Evolutionary conservation across 2,329 filamentous ascomycete genomes (phyloP).

Genomic region (Talaromyces atroroseus): DNA sequence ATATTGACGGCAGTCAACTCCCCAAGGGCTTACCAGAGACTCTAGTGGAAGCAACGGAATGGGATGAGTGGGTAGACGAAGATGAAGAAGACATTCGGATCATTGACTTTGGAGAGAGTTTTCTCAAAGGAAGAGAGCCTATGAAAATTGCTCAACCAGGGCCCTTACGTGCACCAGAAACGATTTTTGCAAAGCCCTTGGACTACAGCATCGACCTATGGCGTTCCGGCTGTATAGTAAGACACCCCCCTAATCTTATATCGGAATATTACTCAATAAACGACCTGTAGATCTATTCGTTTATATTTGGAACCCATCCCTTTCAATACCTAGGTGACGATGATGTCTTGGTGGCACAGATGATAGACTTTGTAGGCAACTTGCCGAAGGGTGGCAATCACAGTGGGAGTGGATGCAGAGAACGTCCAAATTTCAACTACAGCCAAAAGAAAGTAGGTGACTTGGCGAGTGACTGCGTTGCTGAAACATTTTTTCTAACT

Average conservation of each 20-base stretch:
- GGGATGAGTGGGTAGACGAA: conserved; percentile 22
- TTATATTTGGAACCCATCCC: conserved; percentile 17
- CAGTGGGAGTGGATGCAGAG: conserved; percentile 16
- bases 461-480: too few species aligned
- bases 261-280: background rate
- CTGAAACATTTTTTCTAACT: too few species aligned
- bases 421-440: background rate
- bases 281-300: conserved; percentile 18
- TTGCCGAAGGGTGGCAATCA: conserved; percentile 19
- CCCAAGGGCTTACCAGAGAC: conserved; percentile 19
- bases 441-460: background rate
- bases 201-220: conserved; percentile 29
- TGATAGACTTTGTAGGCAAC: conserved; percentile 20
- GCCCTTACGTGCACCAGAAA: conserved; percentile 25
- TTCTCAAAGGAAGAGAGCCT: conserved; percentile 19
- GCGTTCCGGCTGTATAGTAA: conserved; percentile 23
- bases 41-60: conserved; percentile 22
- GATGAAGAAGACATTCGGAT: conserved; percentile 23
- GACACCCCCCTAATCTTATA: conserved; percentile 1
- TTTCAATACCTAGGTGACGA: conserved; percentile 18
- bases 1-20: conserved; percentile 20
- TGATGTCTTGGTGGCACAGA: conserved; percentile 17
- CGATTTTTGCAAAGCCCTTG: conserved; percentile 27
- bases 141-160: conserved; percentile 20
- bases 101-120: conserved; percentile 22